These are phyloP conservation scores for Cyclotella baltica DNA, from an alignment of 108 stramenopile genomes.

Conservation along the genomic window DNA sequence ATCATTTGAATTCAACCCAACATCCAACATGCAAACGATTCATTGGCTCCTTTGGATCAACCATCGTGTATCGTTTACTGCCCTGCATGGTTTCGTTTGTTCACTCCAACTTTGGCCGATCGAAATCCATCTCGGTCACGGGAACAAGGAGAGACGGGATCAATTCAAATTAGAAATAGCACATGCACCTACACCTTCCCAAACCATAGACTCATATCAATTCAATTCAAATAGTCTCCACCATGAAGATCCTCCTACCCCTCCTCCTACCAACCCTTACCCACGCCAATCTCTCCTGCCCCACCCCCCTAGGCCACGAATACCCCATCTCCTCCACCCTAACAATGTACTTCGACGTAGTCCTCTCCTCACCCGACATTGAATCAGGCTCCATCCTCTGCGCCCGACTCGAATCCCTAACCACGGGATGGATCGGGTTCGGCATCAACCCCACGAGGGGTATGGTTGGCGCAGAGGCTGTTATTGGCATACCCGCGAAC, in stretches of 20 bases:
- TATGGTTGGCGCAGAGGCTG: slow-evolving; percentile 31
- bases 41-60: too few species aligned
- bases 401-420: slow-evolving; percentile 22
- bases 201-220: neutral
- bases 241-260: slow-evolving; percentile 10
- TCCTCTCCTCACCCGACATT: slow-evolving; percentile 4
- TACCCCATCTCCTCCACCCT: neutral
- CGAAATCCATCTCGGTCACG: too few species aligned
- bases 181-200: too few species aligned
- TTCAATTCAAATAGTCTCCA: neutral
- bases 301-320: slow-evolving; percentile 3
- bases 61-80: too few species aligned
- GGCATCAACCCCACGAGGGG: slow-evolving; percentile 8
- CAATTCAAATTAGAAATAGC: too few species aligned
- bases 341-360: slow-evolving; percentile 26
- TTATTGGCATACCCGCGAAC: slow-evolving; percentile 33
- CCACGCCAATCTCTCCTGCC: slow-evolving; percentile 8
- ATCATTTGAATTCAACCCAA: too few species aligned
- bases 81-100: too few species aligned
- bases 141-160: neutral
- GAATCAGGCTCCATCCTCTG: slow-evolving; percentile 25
- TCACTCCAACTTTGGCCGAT: too few species aligned
- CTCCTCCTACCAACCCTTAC: slow-evolving; percentile 8
- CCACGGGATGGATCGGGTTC: slow-evolving; percentile 32
- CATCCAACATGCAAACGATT: too few species aligned